Base-by-base conservation (phyloP, 768 basidiomycete genomes). In the Russula sp. region DNA sequence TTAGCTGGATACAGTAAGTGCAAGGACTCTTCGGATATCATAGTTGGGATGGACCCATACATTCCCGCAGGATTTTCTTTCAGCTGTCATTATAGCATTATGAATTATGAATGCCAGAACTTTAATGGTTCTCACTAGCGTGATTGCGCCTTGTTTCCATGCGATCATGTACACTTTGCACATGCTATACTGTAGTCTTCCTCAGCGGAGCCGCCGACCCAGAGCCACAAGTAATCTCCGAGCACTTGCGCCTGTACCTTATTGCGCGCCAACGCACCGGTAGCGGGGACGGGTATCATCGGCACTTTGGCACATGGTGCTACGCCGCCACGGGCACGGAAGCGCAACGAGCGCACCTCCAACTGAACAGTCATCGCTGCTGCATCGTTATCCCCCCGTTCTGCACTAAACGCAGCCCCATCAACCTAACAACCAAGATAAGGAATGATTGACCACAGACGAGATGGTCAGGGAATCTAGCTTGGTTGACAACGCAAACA, bases 101-200 rank as follows among this genome's bases (percentile, higher is more conserved):
- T 40, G 16, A 35, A 49, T 47, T 39, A 57, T 45, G n/a, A 44
- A 35, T n/a, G 57, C 8, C 34, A 51, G 57, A 16, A 52, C 22
- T 37, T 35, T 51, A 35, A 27, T 27, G 1, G 20, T 18, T 31
- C 61, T 49, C 40, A 62, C 49, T 13, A 57, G 42, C 2, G 44
- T 37, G 31, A 63, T 9, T 8, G 20, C 32, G 40, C 56, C 51
- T 32, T 40, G 39, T 52, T 64, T 64, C 58, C 63, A 64, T 55
- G 53, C 53, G 11, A 59, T 54, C 57, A 63, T 13, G 45, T 47
- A 44, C 8, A 47, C 2, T 22, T 48, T 55, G 37, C 27, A 49
- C 8, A 49, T 4, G 11, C 45, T 40, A 20, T 34, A n/a, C 37
- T 40, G 16, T 34, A n/a, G 10, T 40, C 47, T 0, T n/a, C 35